Evolutionary conservation across 768 basidiomycete species (phyloP).

Genomic region (Podaxis mareebaensis): DNA sequence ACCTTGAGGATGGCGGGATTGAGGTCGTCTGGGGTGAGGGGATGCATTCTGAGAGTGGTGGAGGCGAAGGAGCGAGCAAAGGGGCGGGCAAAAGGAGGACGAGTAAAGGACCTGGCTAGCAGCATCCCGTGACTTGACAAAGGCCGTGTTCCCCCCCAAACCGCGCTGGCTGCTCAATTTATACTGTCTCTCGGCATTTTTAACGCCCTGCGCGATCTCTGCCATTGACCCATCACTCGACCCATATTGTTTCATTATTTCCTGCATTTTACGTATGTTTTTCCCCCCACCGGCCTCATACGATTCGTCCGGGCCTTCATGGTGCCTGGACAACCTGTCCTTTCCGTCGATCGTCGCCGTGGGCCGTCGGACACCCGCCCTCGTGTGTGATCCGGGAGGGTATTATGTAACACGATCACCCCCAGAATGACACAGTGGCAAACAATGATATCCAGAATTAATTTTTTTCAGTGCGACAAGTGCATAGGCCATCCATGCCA

Average conservation of each 20-base stretch:
- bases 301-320: neutral
- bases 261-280: neutral
- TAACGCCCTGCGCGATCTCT: neutral
- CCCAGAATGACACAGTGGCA: constrained; percentile 2
- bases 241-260: neutral
- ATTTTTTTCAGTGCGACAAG: neutral
- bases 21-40: constrained; percentile 68
- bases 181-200: neutral
- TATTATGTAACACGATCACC: neutral
- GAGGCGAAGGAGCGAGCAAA: constrained; percentile 16
- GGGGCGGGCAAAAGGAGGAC: constrained; percentile 13
- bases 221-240: neutral
- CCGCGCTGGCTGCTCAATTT: neutral
- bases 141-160: neutral
- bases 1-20: constrained; percentile 87
- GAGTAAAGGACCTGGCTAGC: neutral
- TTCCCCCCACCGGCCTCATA: neutral
- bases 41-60: constrained; percentile 42
- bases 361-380: neutral
- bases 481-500: constrained; percentile 52
- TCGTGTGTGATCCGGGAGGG: constrained; percentile 2
- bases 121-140: constrained; percentile 16
- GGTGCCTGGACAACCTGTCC: neutral
- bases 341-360: neutral
- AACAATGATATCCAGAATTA: neutral